Conservation (phyloP, 768 basidiomycete genomes). For the Pholiota microspora region DNA sequence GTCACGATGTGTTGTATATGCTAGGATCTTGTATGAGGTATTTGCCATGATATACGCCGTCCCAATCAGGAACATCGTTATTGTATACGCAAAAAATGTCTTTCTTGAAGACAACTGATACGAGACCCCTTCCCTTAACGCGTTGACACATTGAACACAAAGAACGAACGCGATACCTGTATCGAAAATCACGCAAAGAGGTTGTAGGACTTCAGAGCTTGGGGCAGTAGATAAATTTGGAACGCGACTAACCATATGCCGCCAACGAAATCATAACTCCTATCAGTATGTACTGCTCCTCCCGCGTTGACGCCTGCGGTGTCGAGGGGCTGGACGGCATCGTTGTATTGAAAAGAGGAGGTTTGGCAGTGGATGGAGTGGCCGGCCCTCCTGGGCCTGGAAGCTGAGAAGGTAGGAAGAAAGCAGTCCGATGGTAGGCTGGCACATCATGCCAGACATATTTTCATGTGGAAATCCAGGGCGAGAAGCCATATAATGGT, state of each 20-base stretch:
- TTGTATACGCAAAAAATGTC: slow-evolving; percentile 4
- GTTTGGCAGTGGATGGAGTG: not conserved
- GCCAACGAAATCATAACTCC: slow-evolving; percentile 6
- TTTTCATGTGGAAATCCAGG: not conserved
- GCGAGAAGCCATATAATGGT: not conserved
- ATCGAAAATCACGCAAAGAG: no score
- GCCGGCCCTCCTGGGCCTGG: not conserved
- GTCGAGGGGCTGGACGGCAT: not conserved
- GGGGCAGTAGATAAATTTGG: not conserved
- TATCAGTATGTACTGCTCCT: slow-evolving; percentile 8
- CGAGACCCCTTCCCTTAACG: not conserved
- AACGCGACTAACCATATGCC: slow-evolving; percentile 5
- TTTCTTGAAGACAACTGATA: not conserved
- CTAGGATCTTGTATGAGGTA: slow-evolving; percentile 9
- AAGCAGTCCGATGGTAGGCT: not conserved
- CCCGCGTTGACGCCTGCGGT: not conserved
- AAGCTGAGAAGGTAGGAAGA: not conserved
- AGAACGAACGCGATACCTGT: slow-evolving; percentile 8
- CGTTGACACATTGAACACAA: slow-evolving; percentile 5
- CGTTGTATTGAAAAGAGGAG: not conserved
- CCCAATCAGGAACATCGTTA: slow-evolving; percentile 7
- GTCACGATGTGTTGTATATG: slow-evolving; percentile 6
- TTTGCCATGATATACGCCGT: slow-evolving; percentile 10
- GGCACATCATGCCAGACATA: not conserved
- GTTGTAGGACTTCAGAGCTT: not conserved